A percentile compares a stretch with the other conserved stretches of the same genome.
Conservation (phyloP, 2,329 filamentous ascomycete species). For the Lecanicillium sp. region DNA sequence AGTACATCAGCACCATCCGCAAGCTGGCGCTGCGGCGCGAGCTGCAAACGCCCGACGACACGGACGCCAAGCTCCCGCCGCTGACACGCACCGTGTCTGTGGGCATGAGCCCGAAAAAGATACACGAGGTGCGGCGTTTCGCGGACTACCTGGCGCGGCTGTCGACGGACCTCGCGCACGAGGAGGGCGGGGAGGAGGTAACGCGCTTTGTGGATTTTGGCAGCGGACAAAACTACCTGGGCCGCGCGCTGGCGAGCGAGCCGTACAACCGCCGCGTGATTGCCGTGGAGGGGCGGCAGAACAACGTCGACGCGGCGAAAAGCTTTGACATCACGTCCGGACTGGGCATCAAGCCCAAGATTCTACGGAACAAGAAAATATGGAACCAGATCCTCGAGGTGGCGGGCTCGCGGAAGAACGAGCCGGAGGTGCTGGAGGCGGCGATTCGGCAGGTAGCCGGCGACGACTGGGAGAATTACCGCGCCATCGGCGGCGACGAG, state of each 20-base stretch:
- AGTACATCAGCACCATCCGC: slow-evolving; percentile 68
- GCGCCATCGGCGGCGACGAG: slow-evolving; percentile 15
- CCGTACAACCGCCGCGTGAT: slow-evolving; percentile 85
- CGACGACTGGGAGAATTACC: slow-evolving; percentile 24
- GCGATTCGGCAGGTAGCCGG: slow-evolving; percentile 30
- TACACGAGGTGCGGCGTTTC: slow-evolving; percentile 88
- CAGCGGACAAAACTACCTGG: slow-evolving; percentile 93
- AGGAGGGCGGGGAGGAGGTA: slow-evolving; percentile 52
- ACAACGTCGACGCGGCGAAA: slow-evolving; percentile 81
- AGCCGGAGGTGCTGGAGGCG: slow-evolving; percentile 31
- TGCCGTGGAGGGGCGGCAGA: slow-evolving; percentile 80
- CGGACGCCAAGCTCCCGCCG: slow-evolving; percentile 41
- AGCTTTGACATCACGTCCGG: slow-evolving; percentile 79
- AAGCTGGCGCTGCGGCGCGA: slow-evolving; percentile 60
- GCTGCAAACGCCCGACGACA: slow-evolving; percentile 41
- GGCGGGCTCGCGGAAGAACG: slow-evolving; percentile 28
- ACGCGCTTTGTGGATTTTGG: slow-evolving; percentile 94
- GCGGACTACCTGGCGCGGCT: slow-evolving; percentile 71
- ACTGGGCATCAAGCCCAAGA: slow-evolving; percentile 63
- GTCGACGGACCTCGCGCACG: slow-evolving; percentile 50
- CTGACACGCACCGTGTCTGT: slow-evolving; percentile 68
- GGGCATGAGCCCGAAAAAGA: slow-evolving; percentile 94
- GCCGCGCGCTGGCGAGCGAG: slow-evolving; percentile 74
- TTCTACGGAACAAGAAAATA: slow-evolving; percentile 79
- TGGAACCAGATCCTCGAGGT: slow-evolving; percentile 50